A percentile compares a stretch with the other conserved stretches of the same genome.
Conservation (phyloP, 768 basidiomycete species). For the Rhizopogon roseolus region DNA sequence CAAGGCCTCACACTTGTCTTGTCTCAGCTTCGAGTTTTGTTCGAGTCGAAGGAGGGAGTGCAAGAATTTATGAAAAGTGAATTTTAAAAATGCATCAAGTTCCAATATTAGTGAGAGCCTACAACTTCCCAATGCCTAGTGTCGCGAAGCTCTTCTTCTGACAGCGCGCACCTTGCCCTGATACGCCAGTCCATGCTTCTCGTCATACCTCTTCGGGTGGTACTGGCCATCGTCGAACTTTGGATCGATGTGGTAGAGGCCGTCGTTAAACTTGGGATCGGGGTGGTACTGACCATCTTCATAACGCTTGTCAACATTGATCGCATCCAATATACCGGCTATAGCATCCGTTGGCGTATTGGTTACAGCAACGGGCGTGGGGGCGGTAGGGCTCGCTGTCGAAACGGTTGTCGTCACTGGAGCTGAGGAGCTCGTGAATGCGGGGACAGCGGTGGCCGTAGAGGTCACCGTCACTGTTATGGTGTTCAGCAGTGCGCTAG, state of each 20-base stretch:
- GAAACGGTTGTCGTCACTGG: neutral
- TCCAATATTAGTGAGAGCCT: neutral
- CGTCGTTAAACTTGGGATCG: neutral
- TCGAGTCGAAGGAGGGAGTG: neutral
- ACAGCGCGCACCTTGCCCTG: neutral
- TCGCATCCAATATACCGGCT: too few relatives aligned
- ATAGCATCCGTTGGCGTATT: too few relatives aligned
- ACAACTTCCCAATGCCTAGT: neutral
- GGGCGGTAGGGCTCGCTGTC: neutral
- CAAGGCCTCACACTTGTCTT: too few relatives aligned
- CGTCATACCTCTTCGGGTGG: slow-evolving; percentile 1
- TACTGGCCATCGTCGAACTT: slow-evolving; percentile 2
- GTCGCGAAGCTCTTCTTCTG: neutral
- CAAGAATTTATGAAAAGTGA: neutral
- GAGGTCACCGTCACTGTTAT: neutral
- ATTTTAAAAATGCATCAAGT: slow-evolving; percentile 4
- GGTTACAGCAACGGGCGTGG: neutral
- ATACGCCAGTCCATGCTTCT: neutral
- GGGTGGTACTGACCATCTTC: neutral
- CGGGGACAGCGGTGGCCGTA: neutral
- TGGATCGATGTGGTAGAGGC: slow-evolving; percentile 4
- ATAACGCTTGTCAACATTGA: neutral
- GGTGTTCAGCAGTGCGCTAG: too few relatives aligned
- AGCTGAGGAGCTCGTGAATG: neutral
- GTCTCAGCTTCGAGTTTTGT: too few relatives aligned